Base-by-base conservation (phyloP, 768 basidiomycete species). In the Imleria badia region DNA sequence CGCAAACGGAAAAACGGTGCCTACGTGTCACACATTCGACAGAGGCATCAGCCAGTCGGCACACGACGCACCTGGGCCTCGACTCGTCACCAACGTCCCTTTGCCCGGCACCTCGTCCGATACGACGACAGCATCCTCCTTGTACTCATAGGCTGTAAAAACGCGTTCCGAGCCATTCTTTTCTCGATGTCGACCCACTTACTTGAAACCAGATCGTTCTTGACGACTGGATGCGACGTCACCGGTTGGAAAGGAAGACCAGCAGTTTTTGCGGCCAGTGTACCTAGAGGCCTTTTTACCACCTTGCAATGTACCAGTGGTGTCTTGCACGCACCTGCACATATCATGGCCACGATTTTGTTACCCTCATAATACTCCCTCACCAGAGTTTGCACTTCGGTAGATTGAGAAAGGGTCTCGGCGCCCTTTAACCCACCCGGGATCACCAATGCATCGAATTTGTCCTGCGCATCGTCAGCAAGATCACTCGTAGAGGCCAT, bases 401-500 rank as follows among this genome's bases (percentile, higher is more conserved):
- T 61, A 48, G 77, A 83, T 30, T 74, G 73, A 1, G 89, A 82
- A 40, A 93, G 82, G 0, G 84, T 87, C 47, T 87, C 82, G 0
- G 91, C 88, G 12, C 91, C 91, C 66, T 84, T 82, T 8, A 87
- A 81, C 6, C 91, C 91, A 2, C 91, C 91, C 0, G 91, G 91
- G 39, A 93, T 79, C 40, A 93, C 75, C 13, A 93, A 62, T 1
- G 81, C 79, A 60, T 92, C 88, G 55, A 81, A 89, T 47, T 74
- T 73, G 40, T 83, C 83, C 87, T 89, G 55, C 47, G 17, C 9
- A 44, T 45, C 45, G 15, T 36, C 15, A 39, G 22, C 20, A 19
- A 53, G 34, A 33, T 46, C 17, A 14, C 31, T 38, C 11, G 15
- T n/a, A 14, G 19, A 43, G 20, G n/a, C 13, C n/a, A 19, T 29